phyloP scores from a whole-genome alignment of 371 early-diverging fungal genomes.

The Apophysomyces variabilis region DNA sequence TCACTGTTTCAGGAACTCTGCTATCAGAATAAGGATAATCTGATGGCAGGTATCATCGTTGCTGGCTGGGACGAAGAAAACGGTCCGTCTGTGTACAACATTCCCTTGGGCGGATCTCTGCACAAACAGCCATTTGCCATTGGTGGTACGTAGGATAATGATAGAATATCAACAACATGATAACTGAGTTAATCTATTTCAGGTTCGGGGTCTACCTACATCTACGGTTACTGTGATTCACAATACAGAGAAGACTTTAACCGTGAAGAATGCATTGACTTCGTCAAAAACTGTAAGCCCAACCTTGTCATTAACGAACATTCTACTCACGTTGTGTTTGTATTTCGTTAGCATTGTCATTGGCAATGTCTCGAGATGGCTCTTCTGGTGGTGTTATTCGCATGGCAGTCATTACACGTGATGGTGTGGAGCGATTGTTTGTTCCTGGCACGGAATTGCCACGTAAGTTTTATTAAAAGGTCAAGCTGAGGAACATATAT shows the following conservation, averaged over 20 bases:
- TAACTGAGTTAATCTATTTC: conserved; percentile 11
- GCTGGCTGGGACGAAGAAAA: conserved; percentile 97
- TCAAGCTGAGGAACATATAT: not conserved
- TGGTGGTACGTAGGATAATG: conserved; percentile 68
- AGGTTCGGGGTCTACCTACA: conserved; percentile 97
- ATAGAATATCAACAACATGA: not conserved
- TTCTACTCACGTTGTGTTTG: not conserved
- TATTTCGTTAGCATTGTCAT: conserved; percentile 72
- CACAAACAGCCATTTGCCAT: conserved; percentile 95
- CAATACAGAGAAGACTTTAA: conserved; percentile 86
- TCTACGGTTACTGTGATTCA: conserved; percentile 98
- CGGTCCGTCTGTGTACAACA: conserved; percentile 93
- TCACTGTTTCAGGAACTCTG: conserved; percentile 92
- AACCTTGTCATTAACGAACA: not conserved
- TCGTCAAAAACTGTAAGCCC: conserved; percentile 91
- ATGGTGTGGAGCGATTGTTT: conserved; percentile 91
- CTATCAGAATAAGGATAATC: conserved; percentile 91
- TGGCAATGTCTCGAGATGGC: conserved; percentile 98
- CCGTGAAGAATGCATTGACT: conserved; percentile 89
- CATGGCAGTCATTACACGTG: conserved; percentile 93
- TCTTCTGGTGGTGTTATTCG: conserved; percentile 99
- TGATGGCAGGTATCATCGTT: conserved; percentile 98
- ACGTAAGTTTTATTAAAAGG: conserved; percentile 27
- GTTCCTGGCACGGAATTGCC: conserved; percentile 91
- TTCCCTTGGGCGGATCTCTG: conserved; percentile 96